Base-by-base conservation (phyloP, 345 rosid genomes). In the Aegle marmelos region DNA sequence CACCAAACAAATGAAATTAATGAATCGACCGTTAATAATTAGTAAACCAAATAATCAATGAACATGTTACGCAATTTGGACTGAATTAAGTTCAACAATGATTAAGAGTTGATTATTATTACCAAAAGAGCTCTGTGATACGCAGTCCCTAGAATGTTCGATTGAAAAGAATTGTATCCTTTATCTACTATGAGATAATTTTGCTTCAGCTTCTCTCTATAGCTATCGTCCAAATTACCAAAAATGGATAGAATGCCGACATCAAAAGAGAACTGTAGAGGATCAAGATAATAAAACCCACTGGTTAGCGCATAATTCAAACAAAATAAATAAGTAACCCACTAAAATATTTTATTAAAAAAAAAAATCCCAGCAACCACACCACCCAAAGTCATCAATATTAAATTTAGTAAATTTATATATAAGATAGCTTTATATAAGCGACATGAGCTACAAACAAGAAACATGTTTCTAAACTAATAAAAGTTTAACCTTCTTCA, bases 111-210 rank as follows among this genome's bases (percentile, higher is more conserved):
- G 8, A 70, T 16, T 56, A 7, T 45, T 45, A 76, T 83, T 89
- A 94, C 98, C 89, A 78, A 67, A 76, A 89, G 80, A 45, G 98
- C 94, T 82, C 87, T 87, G 84, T 82, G 88, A 76, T 91, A 91
- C 70, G 88, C 79, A 27, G 94, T 90, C 73, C 98, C 95, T 5
- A 95, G 97, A 69, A 94, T 60, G 64, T 45, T 88, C 61, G 87
- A 84, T 28, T 97, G 95, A 69, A 94, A 87, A 81, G 92, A 93
- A 83, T 94, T 94, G 87, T 94, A 94, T 30, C 97, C 98, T 86
- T 90, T 90, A 21, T 94, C 93, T 60, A 94, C 83, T 53, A 89
- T 87, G 68, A 64, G 63, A 83, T 93, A 94, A 74, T 91, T 93
- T 71, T 80, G 78, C 78, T 85, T 87, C 61, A 94, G 83, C 65